Conservation (phyloP, 306 rosid genomes). For the Gynostemma pentaphyllum region DNA sequence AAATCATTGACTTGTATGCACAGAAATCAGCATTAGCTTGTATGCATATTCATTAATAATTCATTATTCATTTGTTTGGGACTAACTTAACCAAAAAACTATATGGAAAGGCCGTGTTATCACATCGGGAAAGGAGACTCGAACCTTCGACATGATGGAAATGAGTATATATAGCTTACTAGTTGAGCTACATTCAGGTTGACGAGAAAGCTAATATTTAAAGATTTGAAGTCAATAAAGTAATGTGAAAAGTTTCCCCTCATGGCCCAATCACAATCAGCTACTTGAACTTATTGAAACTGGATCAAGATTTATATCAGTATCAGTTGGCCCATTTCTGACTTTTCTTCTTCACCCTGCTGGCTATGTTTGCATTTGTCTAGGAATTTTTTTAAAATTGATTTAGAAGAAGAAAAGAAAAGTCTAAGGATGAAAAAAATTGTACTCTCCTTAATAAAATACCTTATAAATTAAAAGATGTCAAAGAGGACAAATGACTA, state of each 20-base stretch:
- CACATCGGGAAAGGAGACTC: no score
- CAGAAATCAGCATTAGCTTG: constrained; percentile 3
- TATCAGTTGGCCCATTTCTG: background rate
- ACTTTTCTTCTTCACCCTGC: background rate
- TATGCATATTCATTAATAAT: background rate
- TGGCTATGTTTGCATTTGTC: background rate
- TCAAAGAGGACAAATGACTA: background rate
- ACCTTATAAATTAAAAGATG: background rate
- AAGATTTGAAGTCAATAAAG: background rate
- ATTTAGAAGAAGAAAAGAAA: background rate
- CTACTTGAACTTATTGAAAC: background rate
- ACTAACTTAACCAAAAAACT: background rate
- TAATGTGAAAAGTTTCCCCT: background rate
- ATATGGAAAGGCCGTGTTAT: background rate
- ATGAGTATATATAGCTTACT: no score
- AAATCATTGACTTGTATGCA: constrained; percentile 23
- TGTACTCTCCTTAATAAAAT: background rate
- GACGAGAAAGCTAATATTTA: background rate
- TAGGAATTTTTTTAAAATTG: background rate
- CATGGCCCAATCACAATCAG: background rate
- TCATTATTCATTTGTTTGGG: background rate
- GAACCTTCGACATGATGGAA: no score
- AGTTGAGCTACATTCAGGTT: no score
- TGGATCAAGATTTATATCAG: background rate
- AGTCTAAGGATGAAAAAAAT: background rate